A percentile compares a stretch with the other conserved stretches of the same genome.
Evolutionary conservation across 257 asterid genomes (phyloP).

Genomic region (Scutellaria baicalensis): DNA sequence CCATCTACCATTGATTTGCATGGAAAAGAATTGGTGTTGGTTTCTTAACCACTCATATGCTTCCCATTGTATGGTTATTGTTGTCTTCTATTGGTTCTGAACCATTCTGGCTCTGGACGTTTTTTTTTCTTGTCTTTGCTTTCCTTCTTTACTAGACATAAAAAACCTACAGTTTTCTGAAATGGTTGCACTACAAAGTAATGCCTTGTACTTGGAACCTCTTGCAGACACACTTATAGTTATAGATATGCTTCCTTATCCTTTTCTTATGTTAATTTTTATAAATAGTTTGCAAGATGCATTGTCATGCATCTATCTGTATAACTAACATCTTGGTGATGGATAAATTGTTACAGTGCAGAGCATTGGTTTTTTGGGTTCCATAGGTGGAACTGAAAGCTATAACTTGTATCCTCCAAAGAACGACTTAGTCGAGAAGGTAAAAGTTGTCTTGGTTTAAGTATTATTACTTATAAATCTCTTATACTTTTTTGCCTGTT

Average conservation of each 20-base stretch:
- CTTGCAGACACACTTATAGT: not conserved
- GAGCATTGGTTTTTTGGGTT: constrained; percentile 22
- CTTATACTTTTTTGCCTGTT: not conserved
- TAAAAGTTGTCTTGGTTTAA: constrained; percentile 20
- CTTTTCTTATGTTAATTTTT: not conserved
- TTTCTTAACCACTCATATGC: not conserved
- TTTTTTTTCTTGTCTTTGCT: not conserved
- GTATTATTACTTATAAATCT: not conserved
- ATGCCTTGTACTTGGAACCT: not conserved
- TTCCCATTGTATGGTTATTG: not conserved
- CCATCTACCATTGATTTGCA: not conserved
- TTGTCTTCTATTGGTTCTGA: not conserved
- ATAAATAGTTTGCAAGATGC: not conserved
- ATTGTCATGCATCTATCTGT: not conserved
- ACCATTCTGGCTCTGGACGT: not conserved
- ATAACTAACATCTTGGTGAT: not conserved
- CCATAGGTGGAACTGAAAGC: constrained; percentile 39
- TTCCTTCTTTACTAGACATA: not conserved
- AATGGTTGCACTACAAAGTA: not conserved
- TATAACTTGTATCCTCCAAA: constrained; percentile 48
- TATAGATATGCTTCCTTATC: not conserved
- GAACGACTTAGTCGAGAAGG: constrained; percentile 68
- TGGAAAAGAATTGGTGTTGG: not conserved
- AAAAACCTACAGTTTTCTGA: not conserved
- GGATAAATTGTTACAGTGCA: constrained; percentile 31